Conservation (phyloP, 192 early-diverging fungal genomes). For the Jimgerdemannia lactiflua region DNA sequence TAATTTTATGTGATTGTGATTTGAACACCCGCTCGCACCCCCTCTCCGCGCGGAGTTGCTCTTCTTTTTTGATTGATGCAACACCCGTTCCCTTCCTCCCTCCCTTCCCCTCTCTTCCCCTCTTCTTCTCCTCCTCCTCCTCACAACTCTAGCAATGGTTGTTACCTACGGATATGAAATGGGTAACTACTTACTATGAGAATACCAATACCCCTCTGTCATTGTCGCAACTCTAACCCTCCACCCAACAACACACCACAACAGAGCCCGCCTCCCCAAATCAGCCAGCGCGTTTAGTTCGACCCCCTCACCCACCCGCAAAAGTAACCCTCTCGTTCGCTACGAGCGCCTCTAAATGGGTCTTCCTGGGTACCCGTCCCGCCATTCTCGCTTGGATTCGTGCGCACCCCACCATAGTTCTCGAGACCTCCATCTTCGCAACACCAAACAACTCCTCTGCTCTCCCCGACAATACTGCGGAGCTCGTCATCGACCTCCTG, state of each 20-base stretch:
- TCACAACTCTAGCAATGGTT: slow-evolving; percentile 5
- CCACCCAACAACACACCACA: background rate
- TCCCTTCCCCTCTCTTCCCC: no score
- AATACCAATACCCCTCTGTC: background rate
- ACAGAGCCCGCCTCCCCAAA: background rate
- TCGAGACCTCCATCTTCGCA: slow-evolving; percentile 22
- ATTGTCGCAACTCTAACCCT: no score
- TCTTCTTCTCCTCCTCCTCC: no score
- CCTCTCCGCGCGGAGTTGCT: no score
- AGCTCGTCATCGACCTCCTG: slow-evolving; percentile 45
- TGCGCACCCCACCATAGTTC: slow-evolving; percentile 12
- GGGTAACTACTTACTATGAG: background rate
- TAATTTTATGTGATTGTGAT: no score
- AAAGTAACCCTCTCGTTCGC: slow-evolving; percentile 42
- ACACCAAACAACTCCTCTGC: slow-evolving; percentile 21
- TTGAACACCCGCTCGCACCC: no score
- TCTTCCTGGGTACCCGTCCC: slow-evolving; percentile 43
- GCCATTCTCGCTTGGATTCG: slow-evolving; percentile 47
- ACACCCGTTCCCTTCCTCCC: no score
- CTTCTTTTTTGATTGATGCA: no score
- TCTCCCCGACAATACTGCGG: slow-evolving; percentile 32
- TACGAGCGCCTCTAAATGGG: slow-evolving; percentile 36
- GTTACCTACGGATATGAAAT: slow-evolving; percentile 33
- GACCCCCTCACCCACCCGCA: slow-evolving; percentile 38
- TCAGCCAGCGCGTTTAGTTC: slow-evolving; percentile 25